phyloP scores from a whole-genome alignment of 495 filamentous ascomycete species.

The Cetradonia linearis region DNA sequence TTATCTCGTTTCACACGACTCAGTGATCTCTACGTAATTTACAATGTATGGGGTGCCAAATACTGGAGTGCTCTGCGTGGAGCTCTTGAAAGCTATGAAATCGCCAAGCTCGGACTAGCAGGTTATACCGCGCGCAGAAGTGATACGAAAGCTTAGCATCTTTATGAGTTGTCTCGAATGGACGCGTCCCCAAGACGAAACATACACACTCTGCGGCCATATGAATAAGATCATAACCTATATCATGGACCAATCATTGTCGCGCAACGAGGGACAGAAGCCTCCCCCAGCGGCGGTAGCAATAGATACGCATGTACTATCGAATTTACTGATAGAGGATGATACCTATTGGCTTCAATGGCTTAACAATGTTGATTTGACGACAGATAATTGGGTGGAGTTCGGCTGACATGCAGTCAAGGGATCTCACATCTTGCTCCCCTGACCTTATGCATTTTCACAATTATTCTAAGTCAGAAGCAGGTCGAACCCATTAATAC shows the following conservation, averaged over 20 bases:
- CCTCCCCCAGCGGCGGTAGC: not conserved
- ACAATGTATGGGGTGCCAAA: slow-evolving; percentile 39
- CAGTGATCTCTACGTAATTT: slow-evolving; percentile 36
- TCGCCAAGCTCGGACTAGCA: slow-evolving; percentile 29
- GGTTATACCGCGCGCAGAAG: slow-evolving; percentile 45
- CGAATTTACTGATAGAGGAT: not conserved
- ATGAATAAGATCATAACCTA: slow-evolving; percentile 32
- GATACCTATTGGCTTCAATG: slow-evolving; percentile 4
- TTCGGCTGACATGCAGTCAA: not conserved
- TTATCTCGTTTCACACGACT: slow-evolving; percentile 20
- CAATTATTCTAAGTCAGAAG: no score
- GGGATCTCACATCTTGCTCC: not conserved
- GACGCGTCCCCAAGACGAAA: slow-evolving; percentile 42
- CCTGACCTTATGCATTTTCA: not conserved
- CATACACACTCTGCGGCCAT: not conserved
- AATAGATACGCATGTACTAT: not conserved
- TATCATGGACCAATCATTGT: slow-evolving; percentile 34
- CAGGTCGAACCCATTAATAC: no score
- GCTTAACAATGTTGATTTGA: slow-evolving; percentile 7
- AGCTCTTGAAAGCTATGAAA: slow-evolving; percentile 50
- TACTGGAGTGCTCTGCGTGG: slow-evolving; percentile 50
- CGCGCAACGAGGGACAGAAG: not conserved
- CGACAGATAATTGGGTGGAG: not conserved
- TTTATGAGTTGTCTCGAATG: slow-evolving; percentile 50
- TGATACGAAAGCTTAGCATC: slow-evolving; percentile 54